Base-by-base conservation (phyloP, 352 stramenopile species). In the Phytopythium chamaehyphon region DNA sequence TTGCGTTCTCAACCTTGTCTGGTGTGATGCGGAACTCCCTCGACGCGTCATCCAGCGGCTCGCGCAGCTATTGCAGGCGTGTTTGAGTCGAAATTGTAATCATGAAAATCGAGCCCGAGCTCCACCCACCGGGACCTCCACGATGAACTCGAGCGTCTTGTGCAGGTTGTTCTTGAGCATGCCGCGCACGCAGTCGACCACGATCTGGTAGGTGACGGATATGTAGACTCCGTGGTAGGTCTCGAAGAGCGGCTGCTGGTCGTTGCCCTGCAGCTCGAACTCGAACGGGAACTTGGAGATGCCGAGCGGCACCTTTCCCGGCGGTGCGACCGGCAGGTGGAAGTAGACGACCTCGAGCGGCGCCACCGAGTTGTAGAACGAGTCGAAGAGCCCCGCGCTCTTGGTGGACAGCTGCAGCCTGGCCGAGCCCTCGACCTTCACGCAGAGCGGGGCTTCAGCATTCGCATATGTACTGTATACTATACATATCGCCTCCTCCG, bases 171-270 rank as follows among this genome's bases (percentile, higher is more conserved):
- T 87, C 68, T 95, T 91, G 76, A 96, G 89, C 35, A 95, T 76
- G 7, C 89, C 85, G 38, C 88, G 86, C 38, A 90, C 70, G 56
- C 86, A 95, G 55, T 91, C 85, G 51, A 68, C 85, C 1, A 71
- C 69, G 45, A 97, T 92, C 54, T 89, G 77, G 69, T 97, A 97
- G 55, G 89, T 93, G 52, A 96, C 80, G 15, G 78, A 95, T 14
- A 97, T 71, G 59, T 96, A 96, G 6, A 96, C 86, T 42, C 90
- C 90, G 52, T 97, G 90, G 62, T 97, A 97, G 11, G 89, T 96
- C 59, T 97, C 90, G 43, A 91, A 83, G 28, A 97, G 71, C 51
- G 71, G 53, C 55, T 86, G 69, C 12, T 63, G 62, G 40, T 88
- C 71, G 45, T 86, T 84, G 36, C 71, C 72, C 36, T 77, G 54